These are phyloP conservation scores for Buxus sempervirens DNA, from an alignment of 164 flowering plant species.

Conservation along the genomic window DNA sequence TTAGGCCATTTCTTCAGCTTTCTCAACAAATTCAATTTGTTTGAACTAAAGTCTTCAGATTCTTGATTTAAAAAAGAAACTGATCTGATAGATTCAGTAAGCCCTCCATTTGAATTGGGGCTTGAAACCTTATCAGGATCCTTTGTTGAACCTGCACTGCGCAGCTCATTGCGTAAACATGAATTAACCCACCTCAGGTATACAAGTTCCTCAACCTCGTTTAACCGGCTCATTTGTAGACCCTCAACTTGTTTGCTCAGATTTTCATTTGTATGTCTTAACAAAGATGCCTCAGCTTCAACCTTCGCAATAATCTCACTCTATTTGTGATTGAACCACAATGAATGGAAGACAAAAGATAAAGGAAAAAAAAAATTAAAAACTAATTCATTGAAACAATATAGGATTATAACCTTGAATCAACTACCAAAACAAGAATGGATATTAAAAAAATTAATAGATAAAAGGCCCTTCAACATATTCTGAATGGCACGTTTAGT, in stretches of 20 bases:
- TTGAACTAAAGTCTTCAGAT: constrained; percentile 26
- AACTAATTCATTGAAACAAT: neutral
- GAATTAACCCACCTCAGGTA: constrained; percentile 87
- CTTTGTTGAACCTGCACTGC: constrained; percentile 26
- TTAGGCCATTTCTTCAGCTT: constrained; percentile 57
- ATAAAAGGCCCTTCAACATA: neutral
- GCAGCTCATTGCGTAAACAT: constrained; percentile 63
- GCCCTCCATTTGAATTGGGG: constrained; percentile 30
- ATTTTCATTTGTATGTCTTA: constrained; percentile 69
- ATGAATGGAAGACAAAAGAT: neutral
- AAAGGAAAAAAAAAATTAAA: neutral
- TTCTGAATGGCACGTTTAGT: neutral
- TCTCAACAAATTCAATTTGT: constrained; percentile 38
- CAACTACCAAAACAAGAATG: no score
- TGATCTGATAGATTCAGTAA: constrained; percentile 18
- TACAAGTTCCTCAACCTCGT: constrained; percentile 87
- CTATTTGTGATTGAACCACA: constrained; percentile 28
- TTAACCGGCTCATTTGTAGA: constrained; percentile 67
- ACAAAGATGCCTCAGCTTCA: constrained; percentile 71
- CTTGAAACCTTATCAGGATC: constrained; percentile 36
- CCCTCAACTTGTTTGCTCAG: constrained; percentile 85
- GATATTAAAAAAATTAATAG: no score
- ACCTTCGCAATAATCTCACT: constrained; percentile 60
- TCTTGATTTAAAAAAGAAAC: constrained; percentile 27
- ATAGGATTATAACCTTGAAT: neutral